Base-by-base conservation (phyloP, 805 yeast genomes). In the Lipomyces sp. region DNA sequence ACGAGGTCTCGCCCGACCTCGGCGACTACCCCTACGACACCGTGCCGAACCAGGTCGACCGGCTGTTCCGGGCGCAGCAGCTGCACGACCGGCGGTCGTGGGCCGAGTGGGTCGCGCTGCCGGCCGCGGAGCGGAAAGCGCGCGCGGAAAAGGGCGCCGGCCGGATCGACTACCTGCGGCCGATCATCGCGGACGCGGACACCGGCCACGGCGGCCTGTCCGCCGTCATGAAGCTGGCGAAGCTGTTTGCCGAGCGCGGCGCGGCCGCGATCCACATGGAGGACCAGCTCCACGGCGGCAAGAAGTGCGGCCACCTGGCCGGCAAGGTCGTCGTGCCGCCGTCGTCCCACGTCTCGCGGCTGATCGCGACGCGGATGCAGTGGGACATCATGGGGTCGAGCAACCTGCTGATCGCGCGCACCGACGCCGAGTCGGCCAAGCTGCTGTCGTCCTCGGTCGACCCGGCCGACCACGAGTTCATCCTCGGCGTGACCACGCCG, bases 11-110 rank as follows among this genome's bases (percentile, higher is more conserved):
- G 1, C 83, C 84, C 1, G 86, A 81, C 61, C 78, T 79, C 63
- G 86, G 84, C 19, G 86, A 81, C 62, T 81, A 81, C 61, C 85
- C 86, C 0, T 80, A 81, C 59, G 81, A 81, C 58, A 81, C 86
- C 0, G 83, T 81, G 1, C 86, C 86, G n/a, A 78, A 78, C 59
- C 82, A 80, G 60, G 84, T 79, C 4, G 81, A 79, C 49, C 70
- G 83, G 47, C 61, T 80, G 31, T 80, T 79, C 65, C 74, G 76
- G 57, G 81, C 83, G 1, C 84, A 80, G 65, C 69, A 68, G 53
- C 68, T 79, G 58, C 85, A 80, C 58, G 85, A 80, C 61, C 71
- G 71, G 41, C 78, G 77, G 60, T 59, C 77, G 1, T 73, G 70
- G 62, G 67, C 70, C 49, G 72, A 71, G 43, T 74, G 74, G 73